These are phyloP conservation scores for Camelina hispida DNA, from an alignment of 345 rosid species.

Conservation along the genomic window DNA sequence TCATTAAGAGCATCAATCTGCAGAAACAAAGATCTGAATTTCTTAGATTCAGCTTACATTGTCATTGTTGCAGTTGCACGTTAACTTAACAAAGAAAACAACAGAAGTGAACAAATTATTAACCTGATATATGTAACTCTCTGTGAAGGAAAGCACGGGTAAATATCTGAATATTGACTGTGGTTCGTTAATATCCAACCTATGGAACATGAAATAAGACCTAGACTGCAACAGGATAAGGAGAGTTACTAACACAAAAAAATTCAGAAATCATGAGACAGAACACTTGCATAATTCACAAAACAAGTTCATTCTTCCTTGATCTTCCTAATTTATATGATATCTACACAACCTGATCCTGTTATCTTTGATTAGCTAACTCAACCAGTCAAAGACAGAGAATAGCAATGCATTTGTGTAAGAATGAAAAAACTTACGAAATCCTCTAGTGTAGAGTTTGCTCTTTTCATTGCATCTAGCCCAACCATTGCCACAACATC, in stretches of 20 bases:
- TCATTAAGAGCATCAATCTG: conserved; percentile 89
- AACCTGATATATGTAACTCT: conserved; percentile 91
- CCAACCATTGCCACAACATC: conserved; percentile 58
- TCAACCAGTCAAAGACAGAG: conserved; percentile 21
- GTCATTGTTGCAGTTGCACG: neutral
- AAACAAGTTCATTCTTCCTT: neutral
- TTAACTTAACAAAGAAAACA: neutral
- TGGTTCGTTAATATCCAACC: conserved; percentile 63
- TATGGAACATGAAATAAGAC: conserved; percentile 95
- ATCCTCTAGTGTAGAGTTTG: conserved; percentile 94
- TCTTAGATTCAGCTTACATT: neutral
- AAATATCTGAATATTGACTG: conserved; percentile 64
- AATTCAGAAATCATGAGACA: neutral
- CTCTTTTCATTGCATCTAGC: conserved; percentile 80
- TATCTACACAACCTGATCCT: neutral
- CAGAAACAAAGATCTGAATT: conserved; percentile 37
- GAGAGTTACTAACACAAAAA: conserved; percentile 7
- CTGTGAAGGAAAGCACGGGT: conserved; percentile 77
- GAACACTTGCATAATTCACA: neutral
- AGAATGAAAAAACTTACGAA: conserved; percentile 60
- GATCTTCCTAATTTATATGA: neutral
- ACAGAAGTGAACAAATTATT: conserved; percentile 6
- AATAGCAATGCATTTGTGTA: neutral
- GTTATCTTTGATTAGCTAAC: conserved; percentile 1
- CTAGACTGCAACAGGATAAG: conserved; percentile 66